phyloP scores from a whole-genome alignment of 257 asterid genomes.

The Petrea volubilis region DNA sequence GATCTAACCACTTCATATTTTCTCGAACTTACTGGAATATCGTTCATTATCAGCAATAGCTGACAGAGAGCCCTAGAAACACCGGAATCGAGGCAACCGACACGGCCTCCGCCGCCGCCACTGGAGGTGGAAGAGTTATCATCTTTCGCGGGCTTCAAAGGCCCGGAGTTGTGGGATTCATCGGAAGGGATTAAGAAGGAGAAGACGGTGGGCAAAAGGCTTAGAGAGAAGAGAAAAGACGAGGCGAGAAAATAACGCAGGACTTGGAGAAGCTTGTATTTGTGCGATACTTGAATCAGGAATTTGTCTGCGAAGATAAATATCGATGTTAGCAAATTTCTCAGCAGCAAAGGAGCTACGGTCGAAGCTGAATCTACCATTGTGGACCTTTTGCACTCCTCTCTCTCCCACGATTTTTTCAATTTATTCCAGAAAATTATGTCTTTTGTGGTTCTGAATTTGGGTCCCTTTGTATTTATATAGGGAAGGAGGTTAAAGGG shows the following conservation, averaged over 20 bases:
- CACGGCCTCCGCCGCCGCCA: constrained; percentile 15
- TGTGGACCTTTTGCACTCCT: no score
- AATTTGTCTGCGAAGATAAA: constrained; percentile 54
- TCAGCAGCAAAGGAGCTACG: constrained; percentile 57
- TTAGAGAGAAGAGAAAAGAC: constrained; percentile 53
- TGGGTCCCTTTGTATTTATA: no score
- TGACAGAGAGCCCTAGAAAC: constrained; percentile 79
- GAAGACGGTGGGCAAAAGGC: constrained; percentile 54
- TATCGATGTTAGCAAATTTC: constrained; percentile 48
- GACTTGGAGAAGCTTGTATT: constrained; percentile 39
- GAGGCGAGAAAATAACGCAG: constrained; percentile 48
- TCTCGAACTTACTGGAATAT: constrained; percentile 83
- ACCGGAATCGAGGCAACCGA: constrained; percentile 48
- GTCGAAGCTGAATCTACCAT: constrained; percentile 46
- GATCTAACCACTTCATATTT: constrained; percentile 78
- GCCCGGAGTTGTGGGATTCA: constrained; percentile 7
- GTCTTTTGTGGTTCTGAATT: not conserved
- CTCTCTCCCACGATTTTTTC: not conserved
- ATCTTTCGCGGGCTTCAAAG: constrained; percentile 17
- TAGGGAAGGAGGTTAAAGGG: no score
- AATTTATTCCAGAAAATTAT: no score
- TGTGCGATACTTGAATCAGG: constrained; percentile 37
- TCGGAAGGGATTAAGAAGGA: constrained; percentile 26
- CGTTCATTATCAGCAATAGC: constrained; percentile 64
- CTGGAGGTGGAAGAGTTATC: not conserved